These are phyloP conservation scores for Karstenula rhodostoma DNA, from an alignment of 2,329 filamentous ascomycete genomes.

Conservation along the genomic window DNA sequence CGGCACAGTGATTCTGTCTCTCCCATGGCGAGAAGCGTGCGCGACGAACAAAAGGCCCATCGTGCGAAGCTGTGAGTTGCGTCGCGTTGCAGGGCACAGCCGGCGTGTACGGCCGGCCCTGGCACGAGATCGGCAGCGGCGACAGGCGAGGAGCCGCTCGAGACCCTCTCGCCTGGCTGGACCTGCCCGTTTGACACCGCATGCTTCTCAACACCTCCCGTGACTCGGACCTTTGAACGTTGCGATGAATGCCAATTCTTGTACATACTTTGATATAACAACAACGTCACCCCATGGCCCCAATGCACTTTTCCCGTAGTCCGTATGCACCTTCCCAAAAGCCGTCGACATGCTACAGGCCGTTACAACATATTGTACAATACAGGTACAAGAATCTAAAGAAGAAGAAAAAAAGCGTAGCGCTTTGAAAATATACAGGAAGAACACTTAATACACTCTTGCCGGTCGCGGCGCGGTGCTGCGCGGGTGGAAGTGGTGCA, in stretches of 20 bases:
- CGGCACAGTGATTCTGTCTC: no score
- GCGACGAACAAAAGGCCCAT: background rate
- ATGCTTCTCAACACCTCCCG: constrained; percentile 6
- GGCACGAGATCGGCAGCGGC: constrained; percentile 8
- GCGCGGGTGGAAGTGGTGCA: constrained; percentile 18
- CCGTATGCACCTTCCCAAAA: constrained; percentile 7
- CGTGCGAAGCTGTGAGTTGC: background rate
- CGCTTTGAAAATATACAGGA: background rate
- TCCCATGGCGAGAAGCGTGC: background rate
- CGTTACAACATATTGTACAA: constrained; percentile 13
- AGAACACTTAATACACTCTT: background rate
- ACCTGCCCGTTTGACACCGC: constrained; percentile 32
- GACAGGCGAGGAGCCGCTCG: background rate
- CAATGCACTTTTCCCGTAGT: constrained; percentile 22
- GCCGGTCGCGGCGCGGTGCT: constrained; percentile 12
- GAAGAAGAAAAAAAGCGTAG: background rate
- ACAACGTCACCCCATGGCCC: constrained; percentile 33
- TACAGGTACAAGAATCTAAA: background rate
- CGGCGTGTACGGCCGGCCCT: background rate
- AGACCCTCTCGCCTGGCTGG: constrained; percentile 31
- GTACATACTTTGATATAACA: constrained; percentile 22
- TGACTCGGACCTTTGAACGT: background rate
- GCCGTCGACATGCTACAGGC: background rate
- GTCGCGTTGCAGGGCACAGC: constrained; percentile 4
- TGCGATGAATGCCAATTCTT: constrained; percentile 1